Base-by-base conservation (phyloP, 371 early-diverging fungal species). In the Entomophthora muscae region DNA sequence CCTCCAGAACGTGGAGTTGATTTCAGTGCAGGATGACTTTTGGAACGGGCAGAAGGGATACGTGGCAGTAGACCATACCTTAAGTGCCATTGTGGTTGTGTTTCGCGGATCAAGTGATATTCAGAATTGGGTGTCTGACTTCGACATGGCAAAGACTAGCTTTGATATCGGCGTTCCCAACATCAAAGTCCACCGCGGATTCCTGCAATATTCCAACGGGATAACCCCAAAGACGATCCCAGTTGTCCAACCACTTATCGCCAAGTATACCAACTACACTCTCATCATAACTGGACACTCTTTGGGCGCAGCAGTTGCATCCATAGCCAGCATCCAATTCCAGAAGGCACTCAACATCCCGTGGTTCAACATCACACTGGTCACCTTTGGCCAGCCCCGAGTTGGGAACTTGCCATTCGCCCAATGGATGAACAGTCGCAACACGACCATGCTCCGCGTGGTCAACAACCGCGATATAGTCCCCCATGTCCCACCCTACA, bases 311-410 rank as follows among this genome's bases (percentile, higher is more conserved):
- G n/a, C n/a, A n/a, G n/a, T n/a, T n/a, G n/a, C n/a, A n/a, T n/a
- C n/a, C n/a, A n/a, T n/a, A n/a, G n/a, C n/a, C n/a, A n/a, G n/a
- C n/a, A n/a, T n/a, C n/a, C n/a, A n/a, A n/a, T n/a, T n/a, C n/a
- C n/a, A n/a, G n/a, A n/a, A n/a, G n/a, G n/a, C n/a, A n/a, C n/a
- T n/a, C n/a, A n/a, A n/a, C n/a, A n/a, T n/a, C n/a, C n/a, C n/a
- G n/a, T 59, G 31, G 32, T 22, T 7, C 23, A 31, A 33, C 3
- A 2, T 59, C 10, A 10, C 31, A 13, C 21, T 59, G 13, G 31
- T 21, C 7, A 59, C 60, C 23, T 59, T 33, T 32, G 60, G 60
- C n/a, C 60, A 59, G 24, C 60, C 60, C 3, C 5, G 60, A 3
- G 42, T 33, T n/a, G n/a, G n/a, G n/a, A n/a, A n/a, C n/a, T n/a